phyloP scores from a whole-genome alignment of 352 stramenopile species.

The Phytophthora boehmeriae region DNA sequence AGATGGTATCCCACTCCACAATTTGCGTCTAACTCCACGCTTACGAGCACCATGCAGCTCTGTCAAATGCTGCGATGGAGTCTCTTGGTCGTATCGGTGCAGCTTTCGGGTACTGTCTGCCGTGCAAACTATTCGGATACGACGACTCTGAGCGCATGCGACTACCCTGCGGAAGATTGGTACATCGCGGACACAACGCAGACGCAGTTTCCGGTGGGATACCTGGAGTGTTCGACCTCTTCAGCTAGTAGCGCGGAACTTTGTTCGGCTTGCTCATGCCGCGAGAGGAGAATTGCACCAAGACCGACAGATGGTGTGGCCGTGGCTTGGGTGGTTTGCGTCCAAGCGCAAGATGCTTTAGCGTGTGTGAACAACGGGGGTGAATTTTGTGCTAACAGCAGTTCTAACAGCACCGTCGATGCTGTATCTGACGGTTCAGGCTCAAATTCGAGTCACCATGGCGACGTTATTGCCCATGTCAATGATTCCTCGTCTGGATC shows the following conservation, averaged over 20 bases:
- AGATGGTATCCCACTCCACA: constrained; percentile 13
- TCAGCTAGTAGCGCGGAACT: constrained; percentile 4
- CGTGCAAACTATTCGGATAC: constrained; percentile 14
- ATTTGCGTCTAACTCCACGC: constrained; percentile 10
- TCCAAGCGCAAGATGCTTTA: constrained; percentile 23
- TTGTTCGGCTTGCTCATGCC: constrained; percentile 42
- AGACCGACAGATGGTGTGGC: constrained; percentile 18
- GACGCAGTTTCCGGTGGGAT: constrained; percentile 37
- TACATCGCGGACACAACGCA: constrained; percentile 42
- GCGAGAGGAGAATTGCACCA: constrained; percentile 36
- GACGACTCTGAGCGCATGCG: constrained; percentile 21
- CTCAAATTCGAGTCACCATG: constrained; percentile 11
- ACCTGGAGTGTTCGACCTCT: constrained; percentile 34
- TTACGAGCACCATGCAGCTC: constrained; percentile 13
- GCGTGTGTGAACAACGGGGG: constrained; percentile 15
- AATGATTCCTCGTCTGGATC: constrained; percentile 16
- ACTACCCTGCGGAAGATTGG: constrained; percentile 25
- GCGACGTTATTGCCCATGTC: constrained; percentile 4
- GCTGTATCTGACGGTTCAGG: not conserved
- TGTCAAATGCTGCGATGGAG: constrained; percentile 4
- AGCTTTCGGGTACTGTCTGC: constrained; percentile 17
- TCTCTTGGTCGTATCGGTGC: constrained; percentile 7
- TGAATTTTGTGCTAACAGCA: constrained; percentile 21
- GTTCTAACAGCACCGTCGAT: not conserved
- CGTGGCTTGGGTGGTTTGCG: constrained; percentile 35